Percentiles rank a stretch among this genome's conserved stretches.
These are phyloP conservation scores for Entrophospora sp. DNA, from an alignment of 192 early-diverging fungal species.

Conservation along the genomic window DNA sequence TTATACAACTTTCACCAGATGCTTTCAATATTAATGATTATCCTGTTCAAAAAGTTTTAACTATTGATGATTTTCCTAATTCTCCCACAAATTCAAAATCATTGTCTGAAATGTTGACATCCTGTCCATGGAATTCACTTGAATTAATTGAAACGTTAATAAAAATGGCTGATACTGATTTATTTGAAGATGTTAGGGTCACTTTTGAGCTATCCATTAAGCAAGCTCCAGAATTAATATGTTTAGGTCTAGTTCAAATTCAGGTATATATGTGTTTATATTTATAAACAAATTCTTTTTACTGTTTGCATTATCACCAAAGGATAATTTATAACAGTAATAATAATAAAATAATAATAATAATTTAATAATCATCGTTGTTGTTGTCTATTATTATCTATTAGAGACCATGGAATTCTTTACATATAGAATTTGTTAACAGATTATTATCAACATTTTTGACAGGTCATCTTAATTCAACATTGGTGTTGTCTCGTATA, in stretches of 20 bases:
- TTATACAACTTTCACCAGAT: constrained; percentile 47
- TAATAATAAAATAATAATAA: no score
- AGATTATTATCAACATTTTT: constrained; percentile 57
- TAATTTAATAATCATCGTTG: no score
- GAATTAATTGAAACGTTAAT: constrained; percentile 63
- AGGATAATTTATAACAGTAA: no score
- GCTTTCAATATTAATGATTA: constrained; percentile 49
- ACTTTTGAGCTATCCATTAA: constrained; percentile 54
- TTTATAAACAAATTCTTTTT: no score
- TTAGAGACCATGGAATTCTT: constrained; percentile 36
- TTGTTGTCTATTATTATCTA: no score
- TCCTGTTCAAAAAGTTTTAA: constrained; percentile 43
- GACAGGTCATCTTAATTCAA: constrained; percentile 49
- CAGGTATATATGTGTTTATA: constrained; percentile 28
- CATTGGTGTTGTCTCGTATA: constrained; percentile 58
- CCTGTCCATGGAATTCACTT: constrained; percentile 56
- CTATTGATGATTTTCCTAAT: constrained; percentile 42
- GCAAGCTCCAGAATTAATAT: constrained; percentile 62
- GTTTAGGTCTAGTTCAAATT: constrained; percentile 63
- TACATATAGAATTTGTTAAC: constrained; percentile 59
- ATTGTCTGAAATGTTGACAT: constrained; percentile 37
- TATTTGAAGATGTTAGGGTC: constrained; percentile 51
- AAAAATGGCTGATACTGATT: constrained; percentile 44
- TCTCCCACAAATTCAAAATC: constrained; percentile 35
- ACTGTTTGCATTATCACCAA: no score